Conservation (phyloP, 345 rosid genomes). For the Eucalyptus microcorys region DNA sequence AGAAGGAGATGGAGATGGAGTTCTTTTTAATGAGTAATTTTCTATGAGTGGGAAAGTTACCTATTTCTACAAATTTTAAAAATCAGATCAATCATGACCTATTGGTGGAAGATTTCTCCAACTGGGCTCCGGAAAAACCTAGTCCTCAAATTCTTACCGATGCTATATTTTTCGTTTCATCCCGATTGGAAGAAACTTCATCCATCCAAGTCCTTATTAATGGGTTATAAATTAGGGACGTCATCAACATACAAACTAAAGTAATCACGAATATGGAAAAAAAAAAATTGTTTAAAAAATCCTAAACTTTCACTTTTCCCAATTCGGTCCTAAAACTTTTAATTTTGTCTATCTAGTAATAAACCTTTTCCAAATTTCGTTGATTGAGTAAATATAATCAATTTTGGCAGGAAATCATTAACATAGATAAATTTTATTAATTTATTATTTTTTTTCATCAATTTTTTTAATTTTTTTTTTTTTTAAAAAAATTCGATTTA, state of each 20-base stretch:
- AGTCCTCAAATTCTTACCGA: neutral
- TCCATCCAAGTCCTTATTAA: neutral
- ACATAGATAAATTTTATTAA: neutral
- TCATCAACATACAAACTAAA: neutral
- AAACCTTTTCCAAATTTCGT: too few species aligned
- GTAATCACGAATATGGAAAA: neutral
- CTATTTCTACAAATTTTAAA: neutral
- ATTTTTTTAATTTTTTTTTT: too few species aligned
- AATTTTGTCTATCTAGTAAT: rapidly evolving
- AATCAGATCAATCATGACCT: neutral
- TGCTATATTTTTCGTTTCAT: neutral
- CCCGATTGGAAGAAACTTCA: neutral
- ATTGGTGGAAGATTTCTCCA: neutral
- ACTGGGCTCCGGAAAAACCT: neutral
- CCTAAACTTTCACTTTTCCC: too few species aligned
- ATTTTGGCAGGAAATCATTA: neutral
- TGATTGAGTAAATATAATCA: too few species aligned
- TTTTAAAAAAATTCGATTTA: rapidly evolving
- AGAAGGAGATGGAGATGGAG: neutral
- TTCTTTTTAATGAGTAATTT: neutral
- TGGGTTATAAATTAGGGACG: neutral
- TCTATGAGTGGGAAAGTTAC: neutral
- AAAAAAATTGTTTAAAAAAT: too few species aligned
- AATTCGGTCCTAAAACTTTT: too few species aligned
- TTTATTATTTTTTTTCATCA: too few species aligned